Evolutionary conservation across 768 basidiomycete genomes (phyloP).

Genomic region (Chalciporus pseudorubinellus): DNA sequence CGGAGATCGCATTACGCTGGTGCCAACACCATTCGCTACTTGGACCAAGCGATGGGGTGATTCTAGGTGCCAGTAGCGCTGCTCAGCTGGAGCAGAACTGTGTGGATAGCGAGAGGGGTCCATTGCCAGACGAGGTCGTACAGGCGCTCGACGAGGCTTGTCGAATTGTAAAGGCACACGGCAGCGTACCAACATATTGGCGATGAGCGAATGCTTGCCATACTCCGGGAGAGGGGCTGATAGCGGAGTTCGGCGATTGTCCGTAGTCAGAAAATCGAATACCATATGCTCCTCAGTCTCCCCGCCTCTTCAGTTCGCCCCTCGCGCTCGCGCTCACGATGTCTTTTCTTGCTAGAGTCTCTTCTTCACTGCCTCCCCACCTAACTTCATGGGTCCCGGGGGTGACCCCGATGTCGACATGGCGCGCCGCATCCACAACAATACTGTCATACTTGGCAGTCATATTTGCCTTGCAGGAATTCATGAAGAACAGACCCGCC

Average conservation of each 20-base stretch:
- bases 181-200: not conserved
- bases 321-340: not conserved
- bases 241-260: not conserved
- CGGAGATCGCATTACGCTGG: not conserved
- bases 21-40: conserved; percentile 10
- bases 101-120: conserved; percentile 39
- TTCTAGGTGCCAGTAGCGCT: conserved; percentile 34
- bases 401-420: conserved; percentile 76
- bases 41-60: conserved; percentile 32
- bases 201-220: not conserved
- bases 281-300: not conserved
- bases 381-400: conserved; percentile 68
- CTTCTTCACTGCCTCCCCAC: conserved; percentile 46
- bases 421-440: conserved; percentile 60
- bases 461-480: conserved; percentile 76
- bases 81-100: conserved; percentile 34
- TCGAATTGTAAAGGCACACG: not conserved
- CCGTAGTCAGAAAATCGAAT: not conserved
- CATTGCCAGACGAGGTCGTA: conserved; percentile 39
- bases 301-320: not conserved
- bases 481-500: conserved; percentile 76
- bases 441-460: conserved; percentile 77
- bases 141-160: not conserved
- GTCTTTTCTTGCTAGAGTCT: not conserved
- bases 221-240: not conserved